Evolutionary conservation across 2,329 filamentous ascomycete genomes (phyloP), one percentile per base, ranked within the genome.

Genomic region (Dactylellina leptospora): DNA sequence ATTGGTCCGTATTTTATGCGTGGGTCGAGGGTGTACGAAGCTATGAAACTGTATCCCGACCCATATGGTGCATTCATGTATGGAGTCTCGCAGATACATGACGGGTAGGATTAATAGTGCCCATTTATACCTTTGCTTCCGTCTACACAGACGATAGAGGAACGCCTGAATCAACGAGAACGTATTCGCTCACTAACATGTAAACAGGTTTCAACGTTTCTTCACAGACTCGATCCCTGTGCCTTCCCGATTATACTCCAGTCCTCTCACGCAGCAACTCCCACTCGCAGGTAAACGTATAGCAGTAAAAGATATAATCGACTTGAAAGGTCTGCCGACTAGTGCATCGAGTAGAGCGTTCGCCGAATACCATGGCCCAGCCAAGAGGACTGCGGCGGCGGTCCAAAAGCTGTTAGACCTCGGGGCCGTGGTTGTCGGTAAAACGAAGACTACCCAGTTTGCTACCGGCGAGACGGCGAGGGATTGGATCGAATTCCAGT

Each of bases 271-370:
- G 83, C 85, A 75, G 28, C 3, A 38, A 1, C 40, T 40, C 4
- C 86, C 86, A 0, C 80, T 89, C 0, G 84, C 85, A 3, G 87
- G 87, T 16, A 82, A 87, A 2, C 82, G 87, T 16, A 77, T 89
- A 0, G 86, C 83, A 0, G 81, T 89, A 60, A 90, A 89, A 77
- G 87, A 89, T 74, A 85, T 88, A 48, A 86, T 83, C 75, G 81
- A 87, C 73, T 78, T 88, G 38, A 81, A 82, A 20, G 87, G 87
- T 1, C 78, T 87, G 0, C 81, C 82, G 10, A 87, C 85, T 0
- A 82, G 82, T 0, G 81, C 84, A 28, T 87, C 87, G 0, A 88
- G 86, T 60, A 80, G 84, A 28, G 84, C 86, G 1, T 89, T 84
- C 81, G 83, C 82, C 20, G 79, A 83, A 30, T 78, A 89, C 1